Evolutionary conservation across 257 asterid species (phyloP).

Genomic region (Solanum etuberosum): DNA sequence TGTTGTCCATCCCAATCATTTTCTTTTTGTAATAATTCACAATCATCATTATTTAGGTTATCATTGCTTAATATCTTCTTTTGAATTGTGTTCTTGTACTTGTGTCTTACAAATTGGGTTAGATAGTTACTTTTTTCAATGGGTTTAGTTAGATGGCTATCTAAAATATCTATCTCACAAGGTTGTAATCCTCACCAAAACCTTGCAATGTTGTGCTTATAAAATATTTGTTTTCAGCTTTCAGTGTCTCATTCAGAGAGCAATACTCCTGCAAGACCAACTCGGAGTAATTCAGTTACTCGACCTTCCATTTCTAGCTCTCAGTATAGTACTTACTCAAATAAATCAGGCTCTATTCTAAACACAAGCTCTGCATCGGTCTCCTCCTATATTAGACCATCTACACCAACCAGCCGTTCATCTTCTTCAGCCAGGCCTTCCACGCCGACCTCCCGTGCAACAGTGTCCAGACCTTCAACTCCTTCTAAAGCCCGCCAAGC

Average conservation of each 20-base stretch:
- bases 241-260: slow-evolving; percentile 85
- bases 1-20: neutral
- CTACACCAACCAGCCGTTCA: slow-evolving; percentile 75
- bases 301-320: slow-evolving; percentile 72
- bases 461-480: slow-evolving; percentile 72
- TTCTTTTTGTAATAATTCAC: neutral
- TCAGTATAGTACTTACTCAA: slow-evolving; percentile 59
- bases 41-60: neutral
- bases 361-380: slow-evolving; percentile 96
- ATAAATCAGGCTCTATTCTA: slow-evolving; percentile 56
- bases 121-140: neutral
- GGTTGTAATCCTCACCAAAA: neutral
- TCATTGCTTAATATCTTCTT: neutral
- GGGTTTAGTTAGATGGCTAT: neutral
- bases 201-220: neutral
- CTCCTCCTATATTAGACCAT: slow-evolving; percentile 88
- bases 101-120: neutral
- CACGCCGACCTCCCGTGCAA: slow-evolving; percentile 63
- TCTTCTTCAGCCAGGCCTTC: slow-evolving; percentile 77
- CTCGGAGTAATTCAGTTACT: slow-evolving; percentile 76
- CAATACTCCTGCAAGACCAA: slow-evolving; percentile 49
- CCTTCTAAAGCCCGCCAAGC: slow-evolving; percentile 69
- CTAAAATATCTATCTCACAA: neutral
- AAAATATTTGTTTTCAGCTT: slow-evolving; percentile 42
- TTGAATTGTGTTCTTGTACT: neutral